Base-by-base conservation (phyloP, 164 flowering plant genomes). In the Stephania japonica region DNA sequence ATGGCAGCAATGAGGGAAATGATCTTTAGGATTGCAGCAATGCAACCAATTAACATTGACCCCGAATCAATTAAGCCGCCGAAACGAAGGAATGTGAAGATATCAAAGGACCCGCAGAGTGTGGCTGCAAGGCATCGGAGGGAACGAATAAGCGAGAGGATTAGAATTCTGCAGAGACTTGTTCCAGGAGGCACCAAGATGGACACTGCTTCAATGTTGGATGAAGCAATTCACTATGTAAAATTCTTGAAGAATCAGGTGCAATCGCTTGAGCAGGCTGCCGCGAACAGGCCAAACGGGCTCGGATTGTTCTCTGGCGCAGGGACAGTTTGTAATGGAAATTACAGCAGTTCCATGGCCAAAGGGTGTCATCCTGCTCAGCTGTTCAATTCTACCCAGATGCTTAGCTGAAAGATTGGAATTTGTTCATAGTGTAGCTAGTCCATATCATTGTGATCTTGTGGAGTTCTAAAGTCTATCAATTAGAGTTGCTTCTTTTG, bases 131-230 rank as follows among this genome's bases (percentile, higher is more conserved):
- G 90, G 38, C 90, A 85, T 23, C 68, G 90, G 43, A 75, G 90
- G 64, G 88, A 87, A 73, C 62, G 87, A 77, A 87, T 87, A 41
- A 87, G 90, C 42, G 88, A 87, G 67, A 75, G 83, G 78, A 84
- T 87, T 6, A 81, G 90, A 75, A 87, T 85, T 27, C 81, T 87
- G 1, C 90, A 87, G 73, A 84, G 90, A 72, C 77, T 87, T 1
- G 90, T 87, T 0, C 90, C 90, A 0, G 88, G 90, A 4, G 90
- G 90, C 10, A 87, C 90, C 16, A 85, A 87, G 74, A 84, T 87
- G 90, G 90, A 87, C 71, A 87, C 90, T 8, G 90, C 90, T 25
- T 87, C 90, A 7, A 87, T 87, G 90, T 65, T 87, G 23, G 90
- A 87, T 67, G 90, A 87, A 74, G 90, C 90, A 12, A 82, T 87